These are phyloP conservation scores for Wickerhamomyces sp. DNA, from an alignment of 1,139 yeast genomes.

Conservation along the genomic window DNA sequence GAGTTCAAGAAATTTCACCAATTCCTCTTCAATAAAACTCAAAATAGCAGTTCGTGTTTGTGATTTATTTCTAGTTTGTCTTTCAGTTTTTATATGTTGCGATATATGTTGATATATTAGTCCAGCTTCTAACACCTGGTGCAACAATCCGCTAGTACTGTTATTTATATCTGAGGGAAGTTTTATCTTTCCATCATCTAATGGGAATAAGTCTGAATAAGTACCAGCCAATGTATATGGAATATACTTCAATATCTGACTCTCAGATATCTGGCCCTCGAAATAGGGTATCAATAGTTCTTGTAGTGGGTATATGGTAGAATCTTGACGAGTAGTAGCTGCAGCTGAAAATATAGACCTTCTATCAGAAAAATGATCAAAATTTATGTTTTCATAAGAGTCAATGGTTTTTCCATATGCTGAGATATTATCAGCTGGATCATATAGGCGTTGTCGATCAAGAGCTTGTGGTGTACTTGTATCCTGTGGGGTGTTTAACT, in stretches of 20 bases:
- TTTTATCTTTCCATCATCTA: constrained; percentile 32
- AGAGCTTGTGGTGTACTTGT: not conserved
- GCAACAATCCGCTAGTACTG: constrained; percentile 55
- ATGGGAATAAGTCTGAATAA: constrained; percentile 58
- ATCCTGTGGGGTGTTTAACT: constrained; percentile 21
- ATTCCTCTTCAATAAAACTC: constrained; percentile 49
- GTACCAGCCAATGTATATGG: constrained; percentile 71
- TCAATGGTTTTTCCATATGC: constrained; percentile 25
- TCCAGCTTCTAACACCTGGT: constrained; percentile 67
- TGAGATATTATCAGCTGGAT: constrained; percentile 9
- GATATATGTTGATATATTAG: constrained; percentile 52
- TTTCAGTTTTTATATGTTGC: constrained; percentile 29
- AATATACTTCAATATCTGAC: constrained; percentile 49
- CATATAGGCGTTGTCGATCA: constrained; percentile 3
- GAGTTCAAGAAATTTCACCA: constrained; percentile 49
- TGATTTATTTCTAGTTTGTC: constrained; percentile 32
- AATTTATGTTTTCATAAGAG: constrained; percentile 30
- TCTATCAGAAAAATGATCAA: constrained; percentile 31
- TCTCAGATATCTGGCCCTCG: constrained; percentile 36
- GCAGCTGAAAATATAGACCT: constrained; percentile 26
- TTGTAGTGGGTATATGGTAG: constrained; percentile 23
- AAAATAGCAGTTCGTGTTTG: constrained; percentile 63
- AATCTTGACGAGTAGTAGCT: constrained; percentile 9
- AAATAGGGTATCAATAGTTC: constrained; percentile 24
- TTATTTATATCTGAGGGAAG: constrained; percentile 54